Base-by-base conservation (phyloP, 768 basidiomycete species). In the Suillus occidentalis region DNA sequence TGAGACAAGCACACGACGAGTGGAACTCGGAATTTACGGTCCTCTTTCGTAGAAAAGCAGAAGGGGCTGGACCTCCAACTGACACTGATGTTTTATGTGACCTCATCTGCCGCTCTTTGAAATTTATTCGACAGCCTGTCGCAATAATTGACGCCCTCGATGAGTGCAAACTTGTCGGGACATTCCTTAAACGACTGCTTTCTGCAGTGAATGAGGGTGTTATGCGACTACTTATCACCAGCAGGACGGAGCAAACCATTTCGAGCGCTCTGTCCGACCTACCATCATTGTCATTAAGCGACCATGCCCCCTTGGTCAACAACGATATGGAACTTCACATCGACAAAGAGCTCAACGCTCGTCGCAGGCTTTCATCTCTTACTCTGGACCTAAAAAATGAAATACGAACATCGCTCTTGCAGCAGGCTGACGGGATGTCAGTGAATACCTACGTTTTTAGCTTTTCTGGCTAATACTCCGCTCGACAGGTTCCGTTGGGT, bases 131-230 rank as follows among this genome's bases (percentile, higher is more conserved):
- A 40, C 18, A 50, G 2, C 61, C 69, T 0, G 9, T 73, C 0
- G 45, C 70, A 3, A 53, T 72, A 22, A 37, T 74, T 2, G 73
- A 74, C 42, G 68, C 66, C 16, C 66, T 74, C 1, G 71, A 74
- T 20, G 73, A 73, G 16, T 73, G 72, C 36, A 63, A 61, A 22
- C 64, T 61, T 6, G 7, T 47, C 3, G 56, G 67, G 18, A 62
- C n/a, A 20, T 61, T 73, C 6, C 62, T 73, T 1, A 56, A 43
- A 0, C 65, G 63, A 18, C 66, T 73, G 13, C 8, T 61, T 34
- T 3, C 9, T 9, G 14, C 5, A n/a, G 22, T 52, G 61, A 31
- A 22, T 7, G 53, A 43, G 5, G 39, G 59, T 3, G 58, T 53
- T 5, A 5, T 72, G 14, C 69, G 45, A 34, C 47, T 70, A 9